These are phyloP conservation scores for Quercus lobata DNA, from an alignment of 331 rosid genomes.

Conservation along the genomic window DNA sequence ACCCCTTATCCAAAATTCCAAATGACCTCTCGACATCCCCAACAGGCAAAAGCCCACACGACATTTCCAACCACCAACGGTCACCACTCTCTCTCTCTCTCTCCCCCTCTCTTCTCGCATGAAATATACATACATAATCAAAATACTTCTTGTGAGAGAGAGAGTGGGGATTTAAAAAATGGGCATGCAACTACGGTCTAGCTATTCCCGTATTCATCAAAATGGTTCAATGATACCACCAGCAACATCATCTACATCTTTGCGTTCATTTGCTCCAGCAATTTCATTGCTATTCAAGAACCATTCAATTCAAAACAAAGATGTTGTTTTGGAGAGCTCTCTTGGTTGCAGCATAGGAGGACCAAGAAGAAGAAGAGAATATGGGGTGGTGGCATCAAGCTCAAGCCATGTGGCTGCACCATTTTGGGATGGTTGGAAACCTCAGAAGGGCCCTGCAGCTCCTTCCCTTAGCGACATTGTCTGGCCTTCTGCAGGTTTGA, in stretches of 20 bases:
- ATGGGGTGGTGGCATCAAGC: slow-evolving; percentile 49
- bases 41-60: slow-evolving; percentile 23
- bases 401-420: slow-evolving; percentile 48
- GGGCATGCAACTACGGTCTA: slow-evolving; percentile 35
- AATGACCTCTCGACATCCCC: slow-evolving; percentile 39
- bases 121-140: neutral
- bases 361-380: neutral
- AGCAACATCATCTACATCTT: neutral
- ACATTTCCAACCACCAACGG: neutral
- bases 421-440: slow-evolving; percentile 69
- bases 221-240: slow-evolving; percentile 3
- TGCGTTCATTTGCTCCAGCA: slow-evolving; percentile 14
- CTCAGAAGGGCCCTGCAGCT: slow-evolving; percentile 45
- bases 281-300: neutral
- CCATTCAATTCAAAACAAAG: slow-evolving; percentile 7
- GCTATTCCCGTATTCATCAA: neutral
- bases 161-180: slow-evolving; percentile 3
- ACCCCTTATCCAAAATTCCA: neutral
- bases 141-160: neutral
- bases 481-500: slow-evolving; percentile 92
- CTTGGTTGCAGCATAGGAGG: too few relatives aligned
- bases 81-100: neutral
- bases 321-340: neutral
- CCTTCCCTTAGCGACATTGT: slow-evolving; percentile 78
- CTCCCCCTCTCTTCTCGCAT: neutral